Base-by-base conservation (phyloP, 1,284 basidiomycete genomes). In the Hypsizygus ulmarius region DNA sequence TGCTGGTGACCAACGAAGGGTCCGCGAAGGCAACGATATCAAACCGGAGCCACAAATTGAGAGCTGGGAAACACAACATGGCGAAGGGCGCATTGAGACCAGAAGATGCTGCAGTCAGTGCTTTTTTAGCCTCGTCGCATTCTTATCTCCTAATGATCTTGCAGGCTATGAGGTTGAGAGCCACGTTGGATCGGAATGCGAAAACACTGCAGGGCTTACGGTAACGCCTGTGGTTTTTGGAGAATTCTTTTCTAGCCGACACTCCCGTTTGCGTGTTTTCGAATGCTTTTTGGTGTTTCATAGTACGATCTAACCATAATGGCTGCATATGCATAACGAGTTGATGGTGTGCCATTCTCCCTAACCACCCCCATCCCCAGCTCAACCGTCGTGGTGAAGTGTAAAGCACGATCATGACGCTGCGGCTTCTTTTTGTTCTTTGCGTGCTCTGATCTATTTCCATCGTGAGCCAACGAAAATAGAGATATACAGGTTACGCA, bases 61-160 rank as follows among this genome's bases (percentile, higher is more conserved):
- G 81, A 51, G 73, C 77, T 32, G 82, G 86, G 7, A 90, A 87
- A 58, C 84, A 90, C 56, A 90, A 90, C 59, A 89, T 89, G 86
- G 88, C 89, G 1, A 90, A 90, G 64, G 88, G 87, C 4, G 87
- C 87, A 1, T 63, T 87, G 53, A 73, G 83, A 40, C 84, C 86
- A 1, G 88, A 91, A 62, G 88, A 90, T 63, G 86, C 83, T 45
- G 86, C 88, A 41, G 88, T 88, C 65, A 18, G 82, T 72, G 25
- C 12, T 42, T 28, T 33, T 7, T 18, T 18, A 32, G 38, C 8
- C 29, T 14, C 43, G 49, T 45, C 27, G 30, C 21, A n/a, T 28
- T 14, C 38, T 28, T 8, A 38, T 21, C 14, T 14, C 32, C 28
- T 46, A 44, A 50, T 33, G n/a, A 30, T 32, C 28, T 35, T 15